Conservation (phyloP, 441 rosid genomes). For the Croton setiger region DNA sequence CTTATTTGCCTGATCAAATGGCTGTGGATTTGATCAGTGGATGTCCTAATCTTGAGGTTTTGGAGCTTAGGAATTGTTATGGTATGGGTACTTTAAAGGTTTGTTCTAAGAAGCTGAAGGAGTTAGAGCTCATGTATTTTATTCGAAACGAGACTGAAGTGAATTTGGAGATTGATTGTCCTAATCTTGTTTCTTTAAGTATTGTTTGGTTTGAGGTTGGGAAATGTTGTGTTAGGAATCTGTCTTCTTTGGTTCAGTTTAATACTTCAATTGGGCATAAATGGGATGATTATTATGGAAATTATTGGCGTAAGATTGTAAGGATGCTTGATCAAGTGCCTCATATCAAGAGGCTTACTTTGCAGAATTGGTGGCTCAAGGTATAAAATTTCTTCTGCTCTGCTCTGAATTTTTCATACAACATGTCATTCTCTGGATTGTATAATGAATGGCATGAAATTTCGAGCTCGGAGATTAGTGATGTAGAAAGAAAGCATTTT, state of each 20-base stretch:
- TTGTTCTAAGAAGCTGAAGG: conserved; percentile 15
- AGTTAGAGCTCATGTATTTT: conserved; percentile 11
- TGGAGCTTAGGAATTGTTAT: conserved; percentile 14
- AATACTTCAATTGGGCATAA: conserved; percentile 7
- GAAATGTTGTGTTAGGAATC: conserved; percentile 8
- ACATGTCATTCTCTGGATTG: too few relatives aligned
- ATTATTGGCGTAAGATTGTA: conserved; percentile 13
- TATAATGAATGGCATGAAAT: too few relatives aligned
- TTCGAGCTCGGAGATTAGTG: not conserved
- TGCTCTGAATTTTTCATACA: not conserved
- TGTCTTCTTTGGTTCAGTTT: conserved; percentile 18
- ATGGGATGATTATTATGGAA: not conserved
- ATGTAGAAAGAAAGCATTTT: not conserved
- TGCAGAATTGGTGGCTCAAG: conserved; percentile 22
- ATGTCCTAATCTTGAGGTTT: conserved; percentile 18
- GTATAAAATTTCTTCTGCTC: not conserved
- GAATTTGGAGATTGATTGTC: conserved; percentile 22
- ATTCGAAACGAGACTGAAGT: not conserved
- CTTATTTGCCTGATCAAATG: conserved; percentile 16
- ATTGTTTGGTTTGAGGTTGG: conserved; percentile 15
- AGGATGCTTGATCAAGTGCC: conserved; percentile 17
- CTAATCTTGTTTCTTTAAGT: conserved; percentile 13
- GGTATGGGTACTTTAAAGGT: conserved; percentile 17
- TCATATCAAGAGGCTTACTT: conserved; percentile 13
- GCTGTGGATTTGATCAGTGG: conserved; percentile 11